Evolutionary conservation across 805 yeast species (phyloP).

Genomic region (Suhomyces emberorum): DNA sequence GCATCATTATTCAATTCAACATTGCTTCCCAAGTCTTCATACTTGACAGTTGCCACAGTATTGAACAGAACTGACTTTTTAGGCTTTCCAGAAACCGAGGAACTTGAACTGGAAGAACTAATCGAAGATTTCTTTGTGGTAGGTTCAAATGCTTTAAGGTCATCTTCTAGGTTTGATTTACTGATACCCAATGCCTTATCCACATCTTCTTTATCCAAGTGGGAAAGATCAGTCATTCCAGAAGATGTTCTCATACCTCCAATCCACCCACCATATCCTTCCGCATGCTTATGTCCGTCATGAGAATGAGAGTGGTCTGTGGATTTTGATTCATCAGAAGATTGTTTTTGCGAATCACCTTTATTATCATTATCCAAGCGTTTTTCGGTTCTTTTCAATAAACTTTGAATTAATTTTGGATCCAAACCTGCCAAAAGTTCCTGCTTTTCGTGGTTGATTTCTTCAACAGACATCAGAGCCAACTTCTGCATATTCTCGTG

Average conservation of each 20-base stretch:
- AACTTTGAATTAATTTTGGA: constrained; percentile 60
- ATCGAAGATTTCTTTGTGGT: too few relatives aligned
- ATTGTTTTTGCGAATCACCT: too few relatives aligned
- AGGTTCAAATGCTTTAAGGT: too few relatives aligned
- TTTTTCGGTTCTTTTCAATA: constrained; percentile 55
- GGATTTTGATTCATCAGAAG: constrained; percentile 19
- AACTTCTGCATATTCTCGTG: constrained; percentile 66
- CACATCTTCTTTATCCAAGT: constrained; percentile 33
- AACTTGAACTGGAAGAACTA: not conserved
- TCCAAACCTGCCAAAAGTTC: constrained; percentile 67
- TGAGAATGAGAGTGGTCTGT: constrained; percentile 15
- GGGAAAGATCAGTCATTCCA: constrained; percentile 28
- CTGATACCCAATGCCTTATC: constrained; percentile 34
- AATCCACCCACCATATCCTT: constrained; percentile 41
- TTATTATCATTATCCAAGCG: constrained; percentile 25
- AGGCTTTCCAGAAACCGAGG: constrained; percentile 6
- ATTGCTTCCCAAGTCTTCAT: constrained; percentile 25
- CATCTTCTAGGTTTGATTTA: constrained; percentile 20
- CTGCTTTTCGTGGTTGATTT: constrained; percentile 59
- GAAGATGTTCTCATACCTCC: constrained; percentile 39
- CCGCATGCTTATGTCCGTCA: constrained; percentile 33
- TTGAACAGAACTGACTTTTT: constrained; percentile 32
- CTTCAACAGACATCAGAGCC: constrained; percentile 60
- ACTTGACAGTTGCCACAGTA: constrained; percentile 25
- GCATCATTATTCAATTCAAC: constrained; percentile 32